Base-by-base conservation (phyloP, 208 protist species). In the Leishmania mexicana region DNA sequence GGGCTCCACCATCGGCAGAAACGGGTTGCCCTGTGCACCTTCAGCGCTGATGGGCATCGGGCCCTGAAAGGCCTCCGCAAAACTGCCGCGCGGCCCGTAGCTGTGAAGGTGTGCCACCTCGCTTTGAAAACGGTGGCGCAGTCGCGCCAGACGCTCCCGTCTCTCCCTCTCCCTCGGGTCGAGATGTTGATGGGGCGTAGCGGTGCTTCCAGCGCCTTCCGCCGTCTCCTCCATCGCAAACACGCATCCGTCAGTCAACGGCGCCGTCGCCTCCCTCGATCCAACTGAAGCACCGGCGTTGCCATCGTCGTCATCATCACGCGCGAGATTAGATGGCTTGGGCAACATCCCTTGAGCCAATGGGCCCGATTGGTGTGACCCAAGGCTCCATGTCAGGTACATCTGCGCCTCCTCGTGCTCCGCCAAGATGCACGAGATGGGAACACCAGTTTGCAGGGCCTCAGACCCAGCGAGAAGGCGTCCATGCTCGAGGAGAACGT, bases 361-460 rank as follows among this genome's bases (percentile, higher is more conserved):
- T 15, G 28, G 11, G 13, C 8, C 45, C 45, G 70, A n/a, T 53
- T 15, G 38, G 45, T 74, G 70, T 57, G 70, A 74, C 3, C 2
- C 42, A 53, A 74, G 70, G 35, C 78, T 76, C 78, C 67, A 51
- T 7, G 31, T 7, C 38, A 90, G 42, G 71, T 87, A 87, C 40
- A 42, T 17, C 47, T 71, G 58, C 7, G 85, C 81, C 0, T 76
- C 72, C 13, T 78, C 31, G 7, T 90, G 70, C n/a, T 84, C 81
- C 5, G n/a, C 35, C 45, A 81, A 54, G 28, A 84, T 70, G 72
- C 80, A 83, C 10, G 78, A 71, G 57, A 93, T 35, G 47, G 87
- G 88, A n/a, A 90, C 76, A 10, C 89, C 89, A 3, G 85, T 89
- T 42, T 87, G 77, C 28, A 93, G 74, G 1, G 89, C 75, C 78